Evolutionary conservation across 1,284 basidiomycete species (phyloP).

Genomic region (Mycena citricolor): DNA sequence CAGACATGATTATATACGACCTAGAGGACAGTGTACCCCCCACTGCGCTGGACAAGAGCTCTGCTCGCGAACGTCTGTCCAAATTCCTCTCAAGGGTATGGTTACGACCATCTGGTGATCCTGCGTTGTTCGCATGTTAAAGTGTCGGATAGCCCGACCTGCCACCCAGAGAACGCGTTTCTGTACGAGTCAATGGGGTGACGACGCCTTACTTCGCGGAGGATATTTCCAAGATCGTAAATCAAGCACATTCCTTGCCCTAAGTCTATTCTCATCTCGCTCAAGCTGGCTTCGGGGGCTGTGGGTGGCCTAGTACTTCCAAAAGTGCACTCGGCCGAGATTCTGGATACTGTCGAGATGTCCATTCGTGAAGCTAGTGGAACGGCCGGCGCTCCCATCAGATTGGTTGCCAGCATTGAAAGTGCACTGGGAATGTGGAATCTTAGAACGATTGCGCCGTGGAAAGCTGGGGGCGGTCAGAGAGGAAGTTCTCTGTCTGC

Average conservation of each 20-base stretch:
- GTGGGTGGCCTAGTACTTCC: conserved; percentile 73
- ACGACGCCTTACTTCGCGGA: conserved; percentile 69
- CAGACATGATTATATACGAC: conserved; percentile 84
- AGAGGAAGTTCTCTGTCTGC: conserved; percentile 52
- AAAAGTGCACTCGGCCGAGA: conserved; percentile 70
- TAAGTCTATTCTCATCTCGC: conserved; percentile 27
- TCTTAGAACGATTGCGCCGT: conserved; percentile 61
- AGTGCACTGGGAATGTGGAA: conserved; percentile 68
- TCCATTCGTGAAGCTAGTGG: conserved; percentile 37
- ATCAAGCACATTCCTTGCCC: conserved; percentile 17
- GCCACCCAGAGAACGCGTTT: conserved; percentile 54
- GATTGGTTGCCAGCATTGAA: conserved; percentile 78
- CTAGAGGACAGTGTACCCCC: conserved; percentile 83
- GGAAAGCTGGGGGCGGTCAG: conserved; percentile 50
- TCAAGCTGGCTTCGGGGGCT: conserved; percentile 44
- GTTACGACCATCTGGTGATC: conserved; percentile 28
- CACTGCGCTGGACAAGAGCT: conserved; percentile 53
- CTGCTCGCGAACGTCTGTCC: conserved; percentile 58
- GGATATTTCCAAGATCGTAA: conserved; percentile 70
- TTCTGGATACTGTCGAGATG: conserved; percentile 64
- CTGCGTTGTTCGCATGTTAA: conserved; percentile 30
- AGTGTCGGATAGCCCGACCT: conserved; percentile 35
- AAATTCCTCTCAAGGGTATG: conserved; percentile 50
- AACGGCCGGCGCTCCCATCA: conserved; percentile 36
- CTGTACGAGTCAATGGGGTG: conserved; percentile 78